Evolutionary conservation across 202 grass and related monocot genomes (phyloP).

Genomic region (Carex sylvatica): DNA sequence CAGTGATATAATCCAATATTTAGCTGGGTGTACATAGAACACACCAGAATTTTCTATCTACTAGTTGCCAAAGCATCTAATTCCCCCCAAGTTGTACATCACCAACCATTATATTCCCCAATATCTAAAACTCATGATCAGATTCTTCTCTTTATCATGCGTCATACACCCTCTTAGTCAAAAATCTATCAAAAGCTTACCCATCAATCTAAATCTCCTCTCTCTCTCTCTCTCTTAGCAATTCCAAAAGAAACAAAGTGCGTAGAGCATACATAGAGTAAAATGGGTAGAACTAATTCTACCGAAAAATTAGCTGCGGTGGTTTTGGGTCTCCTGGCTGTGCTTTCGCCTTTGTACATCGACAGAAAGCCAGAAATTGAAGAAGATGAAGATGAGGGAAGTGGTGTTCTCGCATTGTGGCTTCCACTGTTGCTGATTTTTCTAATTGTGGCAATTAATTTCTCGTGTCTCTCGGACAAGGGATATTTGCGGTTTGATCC

Average conservation of each 20-base stretch:
- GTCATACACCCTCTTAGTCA: slow-evolving; percentile 1
- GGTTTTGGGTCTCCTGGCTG: slow-evolving; percentile 56
- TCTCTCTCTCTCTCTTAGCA: neutral
- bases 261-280: neutral
- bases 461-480: slow-evolving; percentile 65
- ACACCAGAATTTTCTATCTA: slow-evolving; percentile 6
- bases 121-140: slow-evolving; percentile 16
- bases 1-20: slow-evolving; percentile 1
- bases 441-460: slow-evolving; percentile 78
- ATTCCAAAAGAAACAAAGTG: neutral
- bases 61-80: slow-evolving; percentile 26
- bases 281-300: slow-evolving; percentile 49
- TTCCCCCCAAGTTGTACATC: slow-evolving; percentile 6
- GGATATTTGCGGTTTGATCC: slow-evolving; percentile 77
- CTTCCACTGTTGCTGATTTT: slow-evolving; percentile 62
- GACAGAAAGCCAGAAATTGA: slow-evolving; percentile 41
- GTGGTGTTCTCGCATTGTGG: slow-evolving; percentile 42
- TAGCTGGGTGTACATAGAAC: neutral
- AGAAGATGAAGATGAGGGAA: slow-evolving; percentile 32
- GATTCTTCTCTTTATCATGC: slow-evolving; percentile 25
- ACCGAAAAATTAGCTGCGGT: slow-evolving; percentile 68
- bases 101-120: slow-evolving; percentile 25
- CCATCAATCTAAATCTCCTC: neutral
- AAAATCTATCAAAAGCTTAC: slow-evolving; percentile 19
- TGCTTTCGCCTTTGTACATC: slow-evolving; percentile 88